Evolutionary conservation across 2,329 filamentous ascomycete species (phyloP).

Genomic region (Penicillium concentricum): DNA sequence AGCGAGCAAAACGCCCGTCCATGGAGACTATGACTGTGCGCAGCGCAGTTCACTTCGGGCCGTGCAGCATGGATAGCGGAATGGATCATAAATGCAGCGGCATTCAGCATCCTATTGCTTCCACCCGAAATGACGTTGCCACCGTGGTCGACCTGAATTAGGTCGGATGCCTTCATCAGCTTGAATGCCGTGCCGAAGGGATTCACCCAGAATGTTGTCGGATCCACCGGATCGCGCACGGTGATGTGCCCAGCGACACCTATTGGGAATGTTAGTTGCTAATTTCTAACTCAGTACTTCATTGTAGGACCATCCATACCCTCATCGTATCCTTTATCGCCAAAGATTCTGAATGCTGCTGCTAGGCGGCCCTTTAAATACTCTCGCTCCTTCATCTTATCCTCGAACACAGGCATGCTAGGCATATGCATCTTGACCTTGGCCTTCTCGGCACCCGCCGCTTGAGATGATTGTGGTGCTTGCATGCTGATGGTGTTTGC

Average conservation of each 20-base stretch:
- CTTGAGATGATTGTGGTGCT: constrained; percentile 24
- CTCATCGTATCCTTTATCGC: constrained; percentile 58
- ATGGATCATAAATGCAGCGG: constrained; percentile 54
- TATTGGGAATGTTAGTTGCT: constrained; percentile 1
- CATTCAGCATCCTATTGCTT: constrained; percentile 46
- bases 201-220: constrained; percentile 65
- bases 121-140: constrained; percentile 66
- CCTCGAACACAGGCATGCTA: constrained; percentile 38
- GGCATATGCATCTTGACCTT: constrained; percentile 37
- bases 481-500: constrained; percentile 14
- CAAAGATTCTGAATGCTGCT: constrained; percentile 59
- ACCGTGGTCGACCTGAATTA: constrained; percentile 64
- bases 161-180: constrained; percentile 61
- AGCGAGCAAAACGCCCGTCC: constrained; percentile 47
- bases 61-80: constrained; percentile 55
- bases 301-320: constrained; percentile 15
- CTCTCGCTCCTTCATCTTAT: constrained; percentile 50
- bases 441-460: constrained; percentile 24
- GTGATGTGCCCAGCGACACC: constrained; percentile 66
- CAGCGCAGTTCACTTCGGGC: constrained; percentile 56
- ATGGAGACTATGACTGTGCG: constrained; percentile 56
- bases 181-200: constrained; percentile 64
- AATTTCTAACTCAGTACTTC: neutral
- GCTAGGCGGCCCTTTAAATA: constrained; percentile 57
- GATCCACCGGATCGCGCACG: constrained; percentile 60